Conservation (phyloP, 495 filamentous ascomycete genomes). For the Lineolata rhizophorae region DNA sequence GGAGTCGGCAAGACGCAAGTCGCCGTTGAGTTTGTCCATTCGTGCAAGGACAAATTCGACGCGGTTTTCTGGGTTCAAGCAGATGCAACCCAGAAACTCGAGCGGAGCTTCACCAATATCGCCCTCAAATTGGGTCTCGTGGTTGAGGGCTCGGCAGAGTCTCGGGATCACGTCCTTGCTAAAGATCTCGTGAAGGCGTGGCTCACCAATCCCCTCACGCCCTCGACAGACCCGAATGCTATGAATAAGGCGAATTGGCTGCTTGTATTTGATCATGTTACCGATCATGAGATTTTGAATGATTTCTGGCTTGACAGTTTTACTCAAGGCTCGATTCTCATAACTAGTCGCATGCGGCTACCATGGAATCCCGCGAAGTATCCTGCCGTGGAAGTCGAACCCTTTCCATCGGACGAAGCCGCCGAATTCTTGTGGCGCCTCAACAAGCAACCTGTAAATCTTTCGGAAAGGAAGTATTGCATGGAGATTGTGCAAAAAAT, state of each 20-base stretch:
- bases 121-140: slow-evolving; percentile 7
- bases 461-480: no score
- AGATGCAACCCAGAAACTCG: slow-evolving; percentile 6
- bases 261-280: slow-evolving; percentile 5
- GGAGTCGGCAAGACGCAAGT: slow-evolving; percentile 12
- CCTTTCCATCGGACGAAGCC: slow-evolving; percentile 3
- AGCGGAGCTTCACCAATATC: slow-evolving; percentile 5
- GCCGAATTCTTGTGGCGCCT: slow-evolving; percentile 2
- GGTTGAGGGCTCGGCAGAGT: slow-evolving; percentile 5
- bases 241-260: slow-evolving; percentile 4
- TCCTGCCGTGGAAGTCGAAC: slow-evolving; percentile 2
- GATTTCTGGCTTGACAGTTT: slow-evolving; percentile 5
- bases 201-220: slow-evolving; percentile 7
- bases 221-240: neutral
- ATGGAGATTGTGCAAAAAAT: no score
- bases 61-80: slow-evolving; percentile 11
- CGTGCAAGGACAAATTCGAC: slow-evolving; percentile 4
- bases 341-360: slow-evolving; percentile 5
- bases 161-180: slow-evolving; percentile 6
- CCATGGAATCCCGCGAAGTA: slow-evolving; percentile 1
- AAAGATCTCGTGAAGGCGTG: slow-evolving; percentile 6
- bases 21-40: slow-evolving; percentile 6
- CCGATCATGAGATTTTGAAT: slow-evolving; percentile 2
- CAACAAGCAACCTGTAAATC: no score
- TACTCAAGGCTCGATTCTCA: slow-evolving; percentile 4